Percentiles rank a stretch among this genome's conserved stretches.
Evolutionary conservation across 75 land plant genomes (phyloP).

Genomic region (Ceratopteris richardii): DNA sequence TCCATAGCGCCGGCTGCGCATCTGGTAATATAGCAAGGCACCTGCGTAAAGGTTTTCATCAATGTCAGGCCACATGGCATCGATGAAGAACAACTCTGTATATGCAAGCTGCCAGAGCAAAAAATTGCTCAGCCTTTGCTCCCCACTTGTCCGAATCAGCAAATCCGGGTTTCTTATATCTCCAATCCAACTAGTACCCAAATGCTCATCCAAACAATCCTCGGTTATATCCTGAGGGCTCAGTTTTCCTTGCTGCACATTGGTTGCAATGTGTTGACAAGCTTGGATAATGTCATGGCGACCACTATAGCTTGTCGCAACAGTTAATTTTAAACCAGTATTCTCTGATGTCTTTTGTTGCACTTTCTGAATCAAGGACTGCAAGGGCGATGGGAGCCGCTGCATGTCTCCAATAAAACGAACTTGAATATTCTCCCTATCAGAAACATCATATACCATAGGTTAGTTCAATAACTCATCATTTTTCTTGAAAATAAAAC

Average conservation of each 20-base stretch:
- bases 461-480: too few species aligned
- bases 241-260: constrained; percentile 38
- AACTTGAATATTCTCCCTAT: constrained; percentile 55
- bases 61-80: constrained; percentile 55
- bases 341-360: constrained; percentile 39
- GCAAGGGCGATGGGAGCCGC: constrained; percentile 37
- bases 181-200: constrained; percentile 36
- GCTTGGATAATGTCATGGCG: constrained; percentile 54
- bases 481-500: too few species aligned
- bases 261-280: constrained; percentile 36
- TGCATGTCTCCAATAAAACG: constrained; percentile 56
- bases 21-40: constrained; percentile 42
- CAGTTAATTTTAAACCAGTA: constrained; percentile 33
- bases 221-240: constrained; percentile 46
- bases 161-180: constrained; percentile 46
- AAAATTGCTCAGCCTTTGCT: constrained; percentile 69
- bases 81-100: constrained; percentile 50
- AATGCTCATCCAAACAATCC: constrained; percentile 23
- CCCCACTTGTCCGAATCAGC: constrained; percentile 69
- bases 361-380: constrained; percentile 20
- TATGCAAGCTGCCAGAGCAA: constrained; percentile 78
- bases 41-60: constrained; percentile 36
- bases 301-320: constrained; percentile 74
- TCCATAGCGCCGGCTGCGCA: constrained; percentile 55
- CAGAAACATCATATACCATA: not conserved